Conservation (phyloP, 805 yeast species). For the Saturnispora halmiae region DNA sequence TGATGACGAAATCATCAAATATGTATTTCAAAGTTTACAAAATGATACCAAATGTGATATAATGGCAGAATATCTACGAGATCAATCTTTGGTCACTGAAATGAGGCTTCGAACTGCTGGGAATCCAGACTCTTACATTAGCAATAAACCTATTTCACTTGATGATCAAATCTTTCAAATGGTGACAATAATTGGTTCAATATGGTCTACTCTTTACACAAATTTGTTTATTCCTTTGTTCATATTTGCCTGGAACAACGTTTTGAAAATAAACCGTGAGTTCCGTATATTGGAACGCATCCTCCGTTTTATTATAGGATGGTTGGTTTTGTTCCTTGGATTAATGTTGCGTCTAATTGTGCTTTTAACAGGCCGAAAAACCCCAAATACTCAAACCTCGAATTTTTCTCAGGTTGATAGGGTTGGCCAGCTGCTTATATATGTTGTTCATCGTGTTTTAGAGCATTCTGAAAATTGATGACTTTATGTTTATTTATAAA, state of each 20-base stretch:
- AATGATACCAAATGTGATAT: slow-evolving; percentile 16
- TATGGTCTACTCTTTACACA: neutral
- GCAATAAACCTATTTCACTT: no score
- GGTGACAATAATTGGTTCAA: neutral
- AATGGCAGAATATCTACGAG: slow-evolving; percentile 16
- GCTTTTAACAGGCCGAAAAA: neutral
- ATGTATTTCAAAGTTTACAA: slow-evolving; percentile 12
- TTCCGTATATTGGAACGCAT: slow-evolving; percentile 3
- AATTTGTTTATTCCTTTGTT: neutral
- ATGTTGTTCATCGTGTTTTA: slow-evolving; percentile 1
- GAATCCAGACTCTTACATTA: no score
- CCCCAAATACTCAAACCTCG: no score
- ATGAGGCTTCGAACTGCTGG: no score
- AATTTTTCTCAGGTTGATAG: neutral
- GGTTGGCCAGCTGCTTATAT: neutral
- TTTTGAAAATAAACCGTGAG: slow-evolving; percentile 1
- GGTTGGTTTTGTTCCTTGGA: slow-evolving; percentile 5
- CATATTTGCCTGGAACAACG: slow-evolving; percentile 1
- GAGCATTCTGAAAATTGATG: neutral
- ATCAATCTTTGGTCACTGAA: slow-evolving; percentile 11
- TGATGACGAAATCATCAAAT: slow-evolving; percentile 9
- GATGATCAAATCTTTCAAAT: slow-evolving; percentile 3
- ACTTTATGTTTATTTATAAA: neutral
- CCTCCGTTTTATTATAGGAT: neutral
- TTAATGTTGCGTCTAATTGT: slow-evolving; percentile 1